phyloP scores from a whole-genome alignment of 2,329 filamentous ascomycete genomes.

The Fusarium sp. region DNA sequence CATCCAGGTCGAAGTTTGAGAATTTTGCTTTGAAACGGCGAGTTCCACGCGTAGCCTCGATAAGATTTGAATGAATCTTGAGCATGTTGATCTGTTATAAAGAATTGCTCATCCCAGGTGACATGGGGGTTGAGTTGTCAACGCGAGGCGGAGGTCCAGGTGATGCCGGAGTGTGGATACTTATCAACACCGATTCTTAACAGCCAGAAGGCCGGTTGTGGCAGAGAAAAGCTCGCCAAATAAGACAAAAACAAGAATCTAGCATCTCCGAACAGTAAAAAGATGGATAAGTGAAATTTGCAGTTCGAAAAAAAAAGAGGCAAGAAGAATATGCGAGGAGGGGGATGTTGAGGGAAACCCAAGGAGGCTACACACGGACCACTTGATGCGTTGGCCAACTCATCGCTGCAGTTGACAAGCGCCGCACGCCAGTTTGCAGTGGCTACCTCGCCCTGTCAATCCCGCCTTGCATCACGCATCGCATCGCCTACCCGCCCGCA shows the following conservation, averaged over 20 bases:
- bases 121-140: conserved; percentile 39
- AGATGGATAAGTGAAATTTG: conserved; percentile 11
- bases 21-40: not conserved
- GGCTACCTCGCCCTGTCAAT: conserved; percentile 46
- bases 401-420: conserved; percentile 60
- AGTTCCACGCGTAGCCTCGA: not conserved
- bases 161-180: conserved; percentile 41
- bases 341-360: conserved; percentile 48
- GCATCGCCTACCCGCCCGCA: conserved; percentile 40
- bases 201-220: conserved; percentile 9
- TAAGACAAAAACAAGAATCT: conserved; percentile 7
- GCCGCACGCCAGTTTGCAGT: conserved; percentile 46
- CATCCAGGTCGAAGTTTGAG: not conserved
- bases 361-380: conserved; percentile 57
- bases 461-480: conserved; percentile 43
- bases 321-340: conserved; percentile 38
- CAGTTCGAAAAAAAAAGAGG: conserved; percentile 18
- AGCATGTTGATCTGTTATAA: conserved; percentile 3
- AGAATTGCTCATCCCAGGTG: conserved; percentile 23
- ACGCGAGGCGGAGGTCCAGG: conserved; percentile 37
- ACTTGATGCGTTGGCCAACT: conserved; percentile 60
- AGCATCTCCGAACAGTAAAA: not conserved
- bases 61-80: not conserved
- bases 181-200: conserved; percentile 33
- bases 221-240: conserved; percentile 6